These are phyloP conservation scores for Tuber indicum DNA, from an alignment of 495 filamentous ascomycete genomes.

Conservation along the genomic window DNA sequence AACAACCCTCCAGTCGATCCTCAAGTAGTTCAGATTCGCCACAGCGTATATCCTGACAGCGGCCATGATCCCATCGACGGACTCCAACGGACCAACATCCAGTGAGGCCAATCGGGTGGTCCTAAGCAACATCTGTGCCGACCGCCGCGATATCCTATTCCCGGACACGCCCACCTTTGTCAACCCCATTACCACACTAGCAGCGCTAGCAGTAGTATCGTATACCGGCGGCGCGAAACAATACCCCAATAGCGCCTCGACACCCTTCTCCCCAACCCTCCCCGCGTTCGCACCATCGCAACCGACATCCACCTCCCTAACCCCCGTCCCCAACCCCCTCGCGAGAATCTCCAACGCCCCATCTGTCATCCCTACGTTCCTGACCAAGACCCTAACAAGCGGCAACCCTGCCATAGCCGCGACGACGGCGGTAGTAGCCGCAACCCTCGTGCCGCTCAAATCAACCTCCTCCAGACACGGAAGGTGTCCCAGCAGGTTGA, in stretches of 20 bases:
- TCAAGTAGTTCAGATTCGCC: constrained; percentile 19
- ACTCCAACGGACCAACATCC: constrained; percentile 14
- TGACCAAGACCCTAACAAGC: constrained; percentile 16
- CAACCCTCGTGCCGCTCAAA: constrained; percentile 28
- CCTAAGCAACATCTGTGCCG: constrained; percentile 15
- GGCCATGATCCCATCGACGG: constrained; percentile 8
- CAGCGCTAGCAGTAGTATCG: not conserved
- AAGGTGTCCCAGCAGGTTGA: constrained; percentile 15
- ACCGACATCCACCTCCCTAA: constrained; percentile 25
- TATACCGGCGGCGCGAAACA: constrained; percentile 35
- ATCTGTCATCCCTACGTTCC: constrained; percentile 22
- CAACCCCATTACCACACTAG: constrained; percentile 4
- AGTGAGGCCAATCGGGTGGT: constrained; percentile 21
- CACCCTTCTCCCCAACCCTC: not conserved
- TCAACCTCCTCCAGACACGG: constrained; percentile 27
- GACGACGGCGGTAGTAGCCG: not conserved
- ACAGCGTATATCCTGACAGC: constrained; percentile 24
- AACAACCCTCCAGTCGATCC: constrained; percentile 18
- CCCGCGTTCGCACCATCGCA: not conserved
- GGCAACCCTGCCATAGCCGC: not conserved
- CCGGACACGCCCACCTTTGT: constrained; percentile 27
- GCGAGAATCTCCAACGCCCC: constrained; percentile 1
- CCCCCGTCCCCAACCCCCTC: constrained; percentile 9
- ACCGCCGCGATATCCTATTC: constrained; percentile 12
- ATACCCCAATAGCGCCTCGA: constrained; percentile 9